These are phyloP conservation scores for Pyricularia pennisetigena DNA, from an alignment of 2,329 filamentous ascomycete species.

Conservation along the genomic window DNA sequence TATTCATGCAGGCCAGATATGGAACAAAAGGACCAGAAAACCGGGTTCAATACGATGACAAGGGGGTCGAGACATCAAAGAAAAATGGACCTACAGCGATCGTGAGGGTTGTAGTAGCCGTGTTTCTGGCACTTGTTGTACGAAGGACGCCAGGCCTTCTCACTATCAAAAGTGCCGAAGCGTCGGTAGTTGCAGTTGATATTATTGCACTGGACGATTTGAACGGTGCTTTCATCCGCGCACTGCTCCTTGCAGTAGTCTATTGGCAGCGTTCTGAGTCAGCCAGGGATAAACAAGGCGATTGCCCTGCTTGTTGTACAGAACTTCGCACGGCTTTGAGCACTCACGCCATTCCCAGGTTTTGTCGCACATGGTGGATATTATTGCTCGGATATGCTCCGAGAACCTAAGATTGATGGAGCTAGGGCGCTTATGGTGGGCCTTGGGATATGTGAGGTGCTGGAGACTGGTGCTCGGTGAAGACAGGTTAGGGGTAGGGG, in stretches of 20 bases:
- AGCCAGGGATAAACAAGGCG: not conserved
- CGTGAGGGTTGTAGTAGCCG: slow-evolving; percentile 1
- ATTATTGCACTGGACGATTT: not conserved
- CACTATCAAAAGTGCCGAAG: not conserved
- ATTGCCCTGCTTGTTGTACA: too few species aligned
- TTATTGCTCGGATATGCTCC: not conserved
- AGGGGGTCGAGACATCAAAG: not conserved
- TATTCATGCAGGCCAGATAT: not conserved
- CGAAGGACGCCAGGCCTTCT: not conserved
- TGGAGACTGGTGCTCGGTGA: not conserved
- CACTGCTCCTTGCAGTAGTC: not conserved
- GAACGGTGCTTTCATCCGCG: not conserved
- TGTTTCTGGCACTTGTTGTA: slow-evolving; percentile 6
- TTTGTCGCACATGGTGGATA: not conserved
- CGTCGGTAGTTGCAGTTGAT: not conserved
- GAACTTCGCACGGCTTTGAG: not conserved
- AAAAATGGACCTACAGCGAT: not conserved
- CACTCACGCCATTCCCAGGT: not conserved
- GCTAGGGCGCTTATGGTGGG: not conserved
- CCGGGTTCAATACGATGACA: not conserved
- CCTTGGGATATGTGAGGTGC: not conserved
- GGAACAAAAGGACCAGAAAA: not conserved
- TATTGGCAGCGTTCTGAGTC: not conserved
- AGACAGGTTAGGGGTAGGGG: not conserved
- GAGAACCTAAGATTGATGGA: not conserved